These are phyloP conservation scores for Sarcodon aspratus DNA, from an alignment of 768 basidiomycete genomes.

Conservation along the genomic window DNA sequence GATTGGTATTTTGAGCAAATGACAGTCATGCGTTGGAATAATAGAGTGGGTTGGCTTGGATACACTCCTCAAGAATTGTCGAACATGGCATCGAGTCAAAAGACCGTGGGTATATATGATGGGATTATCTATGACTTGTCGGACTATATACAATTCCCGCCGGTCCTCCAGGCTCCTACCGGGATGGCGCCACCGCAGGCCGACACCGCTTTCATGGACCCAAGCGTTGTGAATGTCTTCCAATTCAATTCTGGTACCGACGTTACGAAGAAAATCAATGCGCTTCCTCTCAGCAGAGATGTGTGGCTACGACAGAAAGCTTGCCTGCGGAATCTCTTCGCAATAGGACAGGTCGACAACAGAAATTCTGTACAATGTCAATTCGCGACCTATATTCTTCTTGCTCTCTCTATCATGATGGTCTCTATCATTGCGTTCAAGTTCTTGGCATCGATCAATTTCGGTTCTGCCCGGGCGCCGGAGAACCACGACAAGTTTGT, in stretches of 20 bases:
- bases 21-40: constrained; percentile 85
- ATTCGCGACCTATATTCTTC: constrained; percentile 85
- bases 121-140: constrained; percentile 82
- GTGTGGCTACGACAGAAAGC: constrained; percentile 65
- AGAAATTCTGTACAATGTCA: constrained; percentile 86
- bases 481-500: constrained; percentile 97
- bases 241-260: constrained; percentile 63
- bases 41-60: constrained; percentile 82
- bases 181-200: constrained; percentile 29
- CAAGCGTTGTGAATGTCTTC: constrained; percentile 65
- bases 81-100: constrained; percentile 50
- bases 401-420: constrained; percentile 86
- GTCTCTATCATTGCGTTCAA: constrained; percentile 94
- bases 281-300: constrained; percentile 45
- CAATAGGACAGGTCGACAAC: constrained; percentile 85
- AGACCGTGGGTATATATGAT: constrained; percentile 78
- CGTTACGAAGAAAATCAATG: constrained; percentile 65
- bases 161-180: constrained; percentile 37
- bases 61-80: constrained; percentile 67
- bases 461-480: constrained; percentile 67
- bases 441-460: constrained; percentile 85
- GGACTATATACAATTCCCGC: constrained; percentile 62
- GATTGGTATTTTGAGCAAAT: constrained; percentile 98
- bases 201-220: constrained; percentile 61
- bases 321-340: constrained; percentile 89